Base-by-base conservation (phyloP, 176 grass and related monocot genomes). In the Ensete ventricosum region DNA sequence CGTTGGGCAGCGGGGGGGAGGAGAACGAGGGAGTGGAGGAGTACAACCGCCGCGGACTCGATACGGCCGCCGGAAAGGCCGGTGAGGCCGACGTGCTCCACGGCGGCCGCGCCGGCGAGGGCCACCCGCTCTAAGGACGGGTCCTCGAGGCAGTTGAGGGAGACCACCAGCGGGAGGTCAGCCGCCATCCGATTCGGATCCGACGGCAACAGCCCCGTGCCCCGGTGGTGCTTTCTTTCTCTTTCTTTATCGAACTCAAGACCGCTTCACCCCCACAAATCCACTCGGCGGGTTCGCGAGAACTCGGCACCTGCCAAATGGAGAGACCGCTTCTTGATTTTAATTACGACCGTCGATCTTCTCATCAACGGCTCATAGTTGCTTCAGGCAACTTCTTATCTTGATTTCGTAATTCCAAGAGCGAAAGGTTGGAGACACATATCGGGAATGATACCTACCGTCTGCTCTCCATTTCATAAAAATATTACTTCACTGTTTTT, bases 71-170 rank as follows among this genome's bases (percentile, higher is more conserved):
- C 79, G 63, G 85, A 77, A 58, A 93, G 76, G 27, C 81, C 79
- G 48, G 90, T 82, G 77, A 97, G 87, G 5, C 90, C 81, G 54
- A 93, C 84, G 67, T 97, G 90, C 77, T 93, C 90, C 52, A 93
- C 80, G 65, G 71, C 78, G 8, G 94, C 94, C 60, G 85, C 82
- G 53, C 90, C 84, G 9, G 80, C 75, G 54, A 91, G 80, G 49
- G 26, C 78, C 77, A 93, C 90, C 69, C 90, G 88, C 80, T 97
- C 94, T 75, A 91, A 77, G 52, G 86, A 89, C 1, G 78, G 79
- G 70, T 97, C 88, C 52, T 97, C 90, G 19, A 93, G 84, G 88
- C 94, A 97, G 77, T 93, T 93, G 21, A 97, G 83, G 26, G 87
- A 88, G 22, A 93, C 84, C 27, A 97, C 84, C 75, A 91, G 80